Evolutionary conservation across 345 rosid species (phyloP), one percentile per base, ranked within the genome.

Genomic region (Heritiera fomes): DNA sequence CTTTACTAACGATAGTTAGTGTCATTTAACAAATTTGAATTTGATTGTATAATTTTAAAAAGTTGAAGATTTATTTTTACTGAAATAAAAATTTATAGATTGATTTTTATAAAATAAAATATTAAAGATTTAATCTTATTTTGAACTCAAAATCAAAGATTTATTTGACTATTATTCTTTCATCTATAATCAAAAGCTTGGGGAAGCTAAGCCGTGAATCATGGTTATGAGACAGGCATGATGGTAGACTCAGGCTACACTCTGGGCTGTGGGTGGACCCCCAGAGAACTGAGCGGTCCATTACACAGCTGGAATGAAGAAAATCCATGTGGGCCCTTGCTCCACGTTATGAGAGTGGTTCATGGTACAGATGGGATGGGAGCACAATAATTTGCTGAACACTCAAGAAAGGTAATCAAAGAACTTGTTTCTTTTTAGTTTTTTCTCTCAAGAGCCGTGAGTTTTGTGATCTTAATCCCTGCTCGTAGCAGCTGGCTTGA

Each of bases 241-340:
- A 80, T 80, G 71, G 73, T 79, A 78, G 82, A 71, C 60, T 20
- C 11, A 6, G 82, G 69, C 84, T 28, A 61, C 23, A 30, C 15
- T 2, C 0, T 47, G n/a, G 41, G 32, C n/a, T 46, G 73, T 3
- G 34, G 28, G 80, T 70, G 81, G 85, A 12, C 75, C 82, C 58
- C 80, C 73, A 2, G n/a, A 53, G 1, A 20, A 23, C 12, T 41
- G 62, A 70, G 32, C n/a, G 86, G 80, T 59, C 82, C 79, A 28
- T 49, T 55, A 28, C 28, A 74, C 80, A 83, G 86, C 85, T 87
- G 86, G 86, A 53, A 87, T 71, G 71, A 71, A 61, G 77, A 67
- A 73, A 79, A 40, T 81, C 81, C 71, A 13, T 9, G 77, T 71
- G 83, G 84, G 66, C 58, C 82, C 61, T 46, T 38, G 12, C 77